Evolutionary conservation across 257 asterid species (phyloP), one percentile per base, ranked within the genome.

Genomic region (Capsicum pubescens): DNA sequence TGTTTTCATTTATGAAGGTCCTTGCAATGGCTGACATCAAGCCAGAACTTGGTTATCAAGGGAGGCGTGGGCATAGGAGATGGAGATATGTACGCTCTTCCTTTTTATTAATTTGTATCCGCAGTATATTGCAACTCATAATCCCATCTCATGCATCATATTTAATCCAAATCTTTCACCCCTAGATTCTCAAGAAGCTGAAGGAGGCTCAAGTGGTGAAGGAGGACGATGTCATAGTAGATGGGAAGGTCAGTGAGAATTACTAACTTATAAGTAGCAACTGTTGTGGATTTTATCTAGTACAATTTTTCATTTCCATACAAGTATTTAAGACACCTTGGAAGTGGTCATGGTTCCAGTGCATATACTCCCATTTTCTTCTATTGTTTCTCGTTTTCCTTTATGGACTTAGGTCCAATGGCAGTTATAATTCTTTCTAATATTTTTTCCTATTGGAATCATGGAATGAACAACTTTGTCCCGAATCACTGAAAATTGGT

Each of bases 1-100:
- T 3, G 32, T 83, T 74, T 83, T 85, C 78, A 89, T 74, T 80
- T 80, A 83, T 63, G 79, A 90, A 95, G 99, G 99, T 94, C 90
- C 91, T 93, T 87, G 93, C 93, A 85, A 93, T 93, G 83, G 90
- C 98, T 32, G 99, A 94, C 90, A 86, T 96, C 69, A 96, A 94
- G 90, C 88, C 81, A 48, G 97, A 91, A 84, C 98, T 96, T 83
- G 98, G 95, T 85, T 96, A 96, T 89, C 93, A 87, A 83, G 91
- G 89, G 87, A 15, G 74, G 36, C 13, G 79, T 67, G 98, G 98
- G 86, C 98, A 96, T 83, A 90, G 93, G 90, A 87, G 91, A 85
- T 96, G 99, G 99, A 93, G 99, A 91, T 87, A 84, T 88, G 99
- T 95, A 85, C 83, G 64, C 42, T 83, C 66, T 16, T 76, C 52